These are phyloP conservation scores for Fusarium sp. DNA, from an alignment of 2,329 filamentous ascomycete species.

Conservation along the genomic window DNA sequence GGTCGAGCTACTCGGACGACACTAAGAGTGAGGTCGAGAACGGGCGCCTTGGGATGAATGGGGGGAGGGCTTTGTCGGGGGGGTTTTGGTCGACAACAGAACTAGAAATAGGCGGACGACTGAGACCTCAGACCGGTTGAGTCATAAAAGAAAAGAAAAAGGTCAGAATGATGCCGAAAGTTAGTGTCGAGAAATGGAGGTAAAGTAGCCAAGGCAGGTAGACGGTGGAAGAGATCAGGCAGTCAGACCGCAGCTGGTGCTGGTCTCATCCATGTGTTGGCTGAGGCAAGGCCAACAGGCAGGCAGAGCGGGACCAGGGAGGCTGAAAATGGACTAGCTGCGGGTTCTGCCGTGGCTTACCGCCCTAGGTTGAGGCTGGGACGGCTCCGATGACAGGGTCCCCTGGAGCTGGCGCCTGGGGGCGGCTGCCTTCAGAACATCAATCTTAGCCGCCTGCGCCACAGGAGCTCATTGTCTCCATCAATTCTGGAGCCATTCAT, in stretches of 20 bases:
- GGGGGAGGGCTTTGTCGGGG: constrained; percentile 4
- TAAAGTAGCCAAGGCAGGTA: neutral
- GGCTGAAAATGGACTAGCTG: constrained; percentile 30
- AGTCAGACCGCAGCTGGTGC: constrained; percentile 44
- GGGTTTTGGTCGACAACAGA: neutral
- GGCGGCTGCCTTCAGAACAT: neutral
- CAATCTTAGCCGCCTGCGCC: constrained; percentile 7
- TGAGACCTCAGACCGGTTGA: constrained; percentile 33
- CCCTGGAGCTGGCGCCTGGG: constrained; percentile 2
- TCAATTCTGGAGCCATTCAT: neutral
- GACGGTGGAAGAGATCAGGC: constrained; percentile 41
- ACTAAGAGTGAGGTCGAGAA: constrained; percentile 11
- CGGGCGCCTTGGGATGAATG: constrained; percentile 11
- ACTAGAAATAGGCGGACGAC: constrained; percentile 16
- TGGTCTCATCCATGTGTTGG: constrained; percentile 38
- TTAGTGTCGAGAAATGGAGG: constrained; percentile 17
- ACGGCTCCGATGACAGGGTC: constrained; percentile 22
- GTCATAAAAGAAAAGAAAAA: constrained; percentile 30
- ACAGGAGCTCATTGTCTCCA: neutral
- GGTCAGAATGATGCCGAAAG: constrained; percentile 12
- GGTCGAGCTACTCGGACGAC: constrained; percentile 20
- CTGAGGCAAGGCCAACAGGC: constrained; percentile 41
- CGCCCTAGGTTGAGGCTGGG: constrained; percentile 35
- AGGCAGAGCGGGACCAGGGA: constrained; percentile 30
- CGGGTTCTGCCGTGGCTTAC: constrained; percentile 39